Conservation (phyloP, 192 early-diverging fungal species). For the Spizellomyces punctatus region DNA sequence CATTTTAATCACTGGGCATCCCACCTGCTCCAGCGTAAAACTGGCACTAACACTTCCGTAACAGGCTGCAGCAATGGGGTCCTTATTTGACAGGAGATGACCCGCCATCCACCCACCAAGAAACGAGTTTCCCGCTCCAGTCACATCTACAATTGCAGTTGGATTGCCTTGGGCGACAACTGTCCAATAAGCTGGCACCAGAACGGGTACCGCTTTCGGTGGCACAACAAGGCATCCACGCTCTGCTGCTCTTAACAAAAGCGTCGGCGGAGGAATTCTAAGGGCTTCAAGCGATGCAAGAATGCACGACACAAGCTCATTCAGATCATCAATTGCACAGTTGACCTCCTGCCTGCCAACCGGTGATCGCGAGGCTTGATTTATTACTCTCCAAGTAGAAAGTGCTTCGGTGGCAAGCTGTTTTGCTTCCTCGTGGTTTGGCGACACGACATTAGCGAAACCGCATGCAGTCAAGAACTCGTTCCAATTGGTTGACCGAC, state of each 20-base stretch:
- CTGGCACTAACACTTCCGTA: conserved; percentile 23
- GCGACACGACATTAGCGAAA: conserved; percentile 8
- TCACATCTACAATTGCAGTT: conserved; percentile 19
- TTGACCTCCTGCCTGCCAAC: not conserved
- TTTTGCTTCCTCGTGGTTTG: conserved; percentile 30
- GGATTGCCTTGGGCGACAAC: not conserved
- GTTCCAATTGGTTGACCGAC: conserved; percentile 14
- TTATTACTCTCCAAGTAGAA: not conserved
- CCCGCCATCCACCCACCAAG: conserved; percentile 31
- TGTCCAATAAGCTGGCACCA: conserved; percentile 22
- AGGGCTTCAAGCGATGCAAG: not conserved
- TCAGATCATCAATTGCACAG: not conserved
- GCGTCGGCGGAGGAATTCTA: not conserved
- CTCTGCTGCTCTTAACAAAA: not conserved
- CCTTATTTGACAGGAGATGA: not conserved
- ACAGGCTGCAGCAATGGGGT: not conserved
- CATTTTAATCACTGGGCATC: not conserved
- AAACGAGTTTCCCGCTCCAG: conserved; percentile 32
- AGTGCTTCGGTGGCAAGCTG: not conserved
- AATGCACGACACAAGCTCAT: not conserved
- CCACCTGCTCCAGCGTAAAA: conserved; percentile 5
- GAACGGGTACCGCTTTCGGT: not conserved
- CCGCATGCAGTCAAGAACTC: not conserved
- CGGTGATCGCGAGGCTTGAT: not conserved
- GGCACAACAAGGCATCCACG: not conserved